Evolutionary conservation across 2,329 filamentous ascomycete species (phyloP), one percentile per base, ranked within the genome.

Genomic region (Periconia macrospinosa): DNA sequence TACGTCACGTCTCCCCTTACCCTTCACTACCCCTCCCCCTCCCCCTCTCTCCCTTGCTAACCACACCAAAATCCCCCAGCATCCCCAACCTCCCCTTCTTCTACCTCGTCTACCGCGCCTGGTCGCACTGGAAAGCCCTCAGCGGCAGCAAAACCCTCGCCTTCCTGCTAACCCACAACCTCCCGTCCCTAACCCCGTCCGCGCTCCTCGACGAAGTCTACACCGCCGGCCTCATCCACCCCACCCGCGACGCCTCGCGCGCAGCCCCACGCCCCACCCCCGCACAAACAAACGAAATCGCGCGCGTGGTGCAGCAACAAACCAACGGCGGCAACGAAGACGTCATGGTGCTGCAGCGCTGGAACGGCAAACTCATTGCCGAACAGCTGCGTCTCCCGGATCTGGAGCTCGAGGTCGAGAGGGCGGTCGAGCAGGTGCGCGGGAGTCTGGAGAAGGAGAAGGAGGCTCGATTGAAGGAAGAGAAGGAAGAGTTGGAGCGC

Each of bases 11-110:
- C 18, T 27, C 6, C 15, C 11, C 27, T 23, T 17, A 13, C 13
- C 14, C 33, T 10, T 37, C 11, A n/a, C n/a, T n/a, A n/a, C n/a
- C 33, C 11, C 33, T 49, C 44, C 45, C 15, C 15, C 5, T n/a
- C 11, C 11, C 15, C 33, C 33, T n/a, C 11, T 15, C 33, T 6
- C 11, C 33, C 33, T 37, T 37, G 18, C 45, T 60, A 35, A 64
- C 13, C 47, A 13, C 50, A 11, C 23, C 23, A 27, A 27, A n/a
- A n/a, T n/a, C n/a, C 23, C 23, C 23, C 61, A 95, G 91, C 57
- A 83, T 97, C 58, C 92, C 93, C 35, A 97, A 99, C 71, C 80
- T 99, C 13, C 94, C 94, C 17, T 97, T 97, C 80, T 97, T 97
- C 79, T 99, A 97, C 74, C 83, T 97, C 41, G 85, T 85, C 17